Evolutionary conservation across 139 green algal genomes (phyloP).

Genomic region (Chlamydomonas incerta): DNA sequence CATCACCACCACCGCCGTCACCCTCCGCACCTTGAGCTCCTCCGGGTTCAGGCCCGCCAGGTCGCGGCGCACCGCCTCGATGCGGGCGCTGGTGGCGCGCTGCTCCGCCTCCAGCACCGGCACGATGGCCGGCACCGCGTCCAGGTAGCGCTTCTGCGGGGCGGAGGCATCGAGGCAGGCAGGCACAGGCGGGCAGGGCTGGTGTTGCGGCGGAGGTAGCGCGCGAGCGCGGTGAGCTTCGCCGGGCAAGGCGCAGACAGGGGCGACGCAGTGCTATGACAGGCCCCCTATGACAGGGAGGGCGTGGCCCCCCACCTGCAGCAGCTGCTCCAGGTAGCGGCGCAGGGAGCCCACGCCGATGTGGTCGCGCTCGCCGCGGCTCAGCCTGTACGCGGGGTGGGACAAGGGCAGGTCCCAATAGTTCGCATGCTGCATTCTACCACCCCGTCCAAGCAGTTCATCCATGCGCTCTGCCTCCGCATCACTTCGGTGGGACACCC

Average conservation of each 20-base stretch:
- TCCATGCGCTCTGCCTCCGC: no score
- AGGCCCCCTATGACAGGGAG: no score
- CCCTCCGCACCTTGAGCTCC: constrained; percentile 60
- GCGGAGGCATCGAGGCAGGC: not conserved
- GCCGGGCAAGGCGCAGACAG: no score
- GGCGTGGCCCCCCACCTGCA: constrained; percentile 80
- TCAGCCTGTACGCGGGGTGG: constrained; percentile 62
- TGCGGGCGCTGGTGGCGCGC: constrained; percentile 61
- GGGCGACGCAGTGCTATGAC: no score
- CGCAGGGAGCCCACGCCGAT: constrained; percentile 90
- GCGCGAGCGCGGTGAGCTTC: no score
- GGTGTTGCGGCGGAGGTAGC: not conserved
- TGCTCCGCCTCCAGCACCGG: constrained; percentile 93
- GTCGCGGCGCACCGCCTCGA: constrained; percentile 65
- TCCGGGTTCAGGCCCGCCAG: constrained; percentile 73
- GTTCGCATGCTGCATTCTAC: no score
- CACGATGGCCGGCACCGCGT: constrained; percentile 93
- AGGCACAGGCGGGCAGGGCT: no score
- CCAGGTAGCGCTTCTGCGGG: constrained; percentile 81
- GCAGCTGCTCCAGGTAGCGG: constrained; percentile 92
- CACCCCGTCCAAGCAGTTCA: no score
- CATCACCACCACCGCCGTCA: no score
- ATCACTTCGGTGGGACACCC: no score
- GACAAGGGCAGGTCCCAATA: not conserved
- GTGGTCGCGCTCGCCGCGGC: constrained; percentile 75